Conservation (phyloP, 116 monocot genomes). For the Zostera marina region DNA sequence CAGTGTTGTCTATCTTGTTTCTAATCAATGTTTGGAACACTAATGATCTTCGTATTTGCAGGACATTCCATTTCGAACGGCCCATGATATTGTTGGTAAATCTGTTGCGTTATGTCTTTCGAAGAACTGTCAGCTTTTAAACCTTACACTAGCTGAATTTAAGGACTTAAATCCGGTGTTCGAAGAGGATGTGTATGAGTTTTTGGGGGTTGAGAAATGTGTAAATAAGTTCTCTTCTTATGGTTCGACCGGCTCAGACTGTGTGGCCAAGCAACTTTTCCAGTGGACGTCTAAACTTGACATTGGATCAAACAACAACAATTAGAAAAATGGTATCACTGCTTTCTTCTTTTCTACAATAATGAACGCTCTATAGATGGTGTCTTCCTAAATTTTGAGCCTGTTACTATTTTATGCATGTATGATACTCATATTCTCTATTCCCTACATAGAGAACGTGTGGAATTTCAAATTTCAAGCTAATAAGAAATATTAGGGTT, state of each 20-base stretch:
- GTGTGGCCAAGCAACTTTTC: conserved; percentile 58
- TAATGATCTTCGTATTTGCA: conserved; percentile 65
- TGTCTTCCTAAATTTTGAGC: no score
- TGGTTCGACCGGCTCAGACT: conserved; percentile 77
- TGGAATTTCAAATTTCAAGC: no score
- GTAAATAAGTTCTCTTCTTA: conserved; percentile 76
- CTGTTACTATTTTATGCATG: no score
- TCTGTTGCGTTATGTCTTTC: conserved; percentile 67
- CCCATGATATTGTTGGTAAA: conserved; percentile 93
- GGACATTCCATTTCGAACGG: conserved; percentile 82
- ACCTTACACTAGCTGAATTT: conserved; percentile 51
- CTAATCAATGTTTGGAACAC: no score
- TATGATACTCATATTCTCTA: no score
- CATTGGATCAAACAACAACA: conserved; percentile 6
- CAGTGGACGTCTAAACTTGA: conserved; percentile 59
- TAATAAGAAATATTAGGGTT: no score
- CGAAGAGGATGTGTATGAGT: conserved; percentile 77
- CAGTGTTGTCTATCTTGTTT: conserved; percentile 26
- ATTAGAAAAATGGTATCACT: no score
- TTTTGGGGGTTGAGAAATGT: conserved; percentile 60
- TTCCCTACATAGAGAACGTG: no score
- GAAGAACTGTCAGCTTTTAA: conserved; percentile 55
- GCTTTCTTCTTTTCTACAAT: no score
- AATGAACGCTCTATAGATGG: no score
- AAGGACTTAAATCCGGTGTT: conserved; percentile 34